Base-by-base conservation (phyloP, 2,329 filamentous ascomycete genomes). In the Fonsecaea monophora region DNA sequence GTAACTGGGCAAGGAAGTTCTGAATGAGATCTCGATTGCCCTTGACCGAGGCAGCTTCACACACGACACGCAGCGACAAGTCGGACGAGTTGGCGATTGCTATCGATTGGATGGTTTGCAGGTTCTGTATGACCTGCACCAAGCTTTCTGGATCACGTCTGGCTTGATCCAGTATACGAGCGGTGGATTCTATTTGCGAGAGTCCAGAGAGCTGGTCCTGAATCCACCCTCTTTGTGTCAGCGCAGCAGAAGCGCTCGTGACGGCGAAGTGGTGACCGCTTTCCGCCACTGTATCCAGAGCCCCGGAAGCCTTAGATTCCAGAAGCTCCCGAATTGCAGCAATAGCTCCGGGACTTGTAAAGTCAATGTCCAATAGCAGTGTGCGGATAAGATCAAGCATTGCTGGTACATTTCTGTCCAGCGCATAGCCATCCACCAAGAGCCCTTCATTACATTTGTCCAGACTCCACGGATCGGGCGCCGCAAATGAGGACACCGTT, bases 131-230 rank as follows among this genome's bases (percentile, higher is more conserved):
- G 7, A 97, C 85, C 71, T 93, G 90, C 67, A 85, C 83, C 10
- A 96, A 84, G 54, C 87, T 87, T 72, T 94, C 89, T 0, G 87
- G 84, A 66, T 89, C 87, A 0, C 86, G 85, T 53, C 92, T 87
- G 35, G 89, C 89, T 15, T 93, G 92, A 12, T 77, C 78, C n/a
- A 82, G 74, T 38, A 99, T 84, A 21, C 87, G 87, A 0, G 92
- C 91, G 37, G 92, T 90, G 40, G 96, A 85, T 78, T 95, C 91
- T 59, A 98, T 88, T 77, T 99, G 95, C 0, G 92, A 90, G 62
- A 99, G 82, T n/a, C 95, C 95, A 60, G 88, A 87, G n/a, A 94
- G 90, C 78, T 96, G 92, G 80, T 98, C 93, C 70, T 87, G 87
- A 48, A 94, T 80, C 77, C 88, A 89, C 1, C 90, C 90, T 66